A percentile compares a stretch with the other conserved stretches of the same genome.
phyloP scores from a whole-genome alignment of 1,284 basidiomycete species.

The Lentinus polychrous region DNA sequence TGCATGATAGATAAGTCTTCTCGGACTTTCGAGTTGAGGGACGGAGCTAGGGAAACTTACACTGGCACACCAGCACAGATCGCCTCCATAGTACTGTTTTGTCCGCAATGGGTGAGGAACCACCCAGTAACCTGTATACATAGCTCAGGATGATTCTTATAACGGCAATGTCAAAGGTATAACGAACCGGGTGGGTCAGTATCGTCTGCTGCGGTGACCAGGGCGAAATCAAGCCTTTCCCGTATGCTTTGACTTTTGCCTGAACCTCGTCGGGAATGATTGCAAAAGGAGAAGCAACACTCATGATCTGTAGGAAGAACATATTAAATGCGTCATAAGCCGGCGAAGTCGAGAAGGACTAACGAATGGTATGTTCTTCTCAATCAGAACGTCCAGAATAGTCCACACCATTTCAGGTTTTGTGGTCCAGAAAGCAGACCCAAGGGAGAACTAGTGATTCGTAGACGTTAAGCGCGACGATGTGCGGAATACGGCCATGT shows the following conservation, averaged over 20 bases:
- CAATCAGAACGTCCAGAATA: constrained; percentile 8
- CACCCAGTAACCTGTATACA: constrained; percentile 8
- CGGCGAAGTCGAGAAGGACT: background rate
- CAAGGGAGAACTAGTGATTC: constrained; percentile 6
- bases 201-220: constrained; percentile 10
- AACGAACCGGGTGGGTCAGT: constrained; percentile 5
- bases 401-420: constrained; percentile 8
- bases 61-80: constrained; percentile 11
- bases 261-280: constrained; percentile 4
- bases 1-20: background rate
- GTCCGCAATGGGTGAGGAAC: constrained; percentile 14
- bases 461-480: too few species aligned
- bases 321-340: background rate
- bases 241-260: constrained; percentile 6
- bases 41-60: constrained; percentile 2
- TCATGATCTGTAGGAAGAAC: constrained; percentile 5
- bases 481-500: too few species aligned
- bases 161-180: background rate
- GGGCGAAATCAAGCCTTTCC: constrained; percentile 2
- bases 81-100: constrained; percentile 13
- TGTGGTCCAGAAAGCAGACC: constrained; percentile 7
- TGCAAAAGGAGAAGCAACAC: constrained; percentile 7
- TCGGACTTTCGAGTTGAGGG: background rate
- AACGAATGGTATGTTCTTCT: constrained; percentile 12
- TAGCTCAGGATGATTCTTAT: too few species aligned